Conservation (phyloP, 2,329 filamentous ascomycete species). For the Emergomyces africanus region DNA sequence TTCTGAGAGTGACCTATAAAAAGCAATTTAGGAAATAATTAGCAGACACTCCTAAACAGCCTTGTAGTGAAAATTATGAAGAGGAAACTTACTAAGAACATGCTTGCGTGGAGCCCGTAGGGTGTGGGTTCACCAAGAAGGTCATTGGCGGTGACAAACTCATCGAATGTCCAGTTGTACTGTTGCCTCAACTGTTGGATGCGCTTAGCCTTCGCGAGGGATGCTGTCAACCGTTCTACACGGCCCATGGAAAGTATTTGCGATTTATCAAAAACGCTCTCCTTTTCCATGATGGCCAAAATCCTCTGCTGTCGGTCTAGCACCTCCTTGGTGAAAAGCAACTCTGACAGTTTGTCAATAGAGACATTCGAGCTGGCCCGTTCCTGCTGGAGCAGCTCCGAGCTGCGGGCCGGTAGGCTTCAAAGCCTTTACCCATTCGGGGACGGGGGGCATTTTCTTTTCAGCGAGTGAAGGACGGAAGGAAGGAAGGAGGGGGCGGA, state of each 20-base stretch:
- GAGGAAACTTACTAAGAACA: conserved; percentile 47
- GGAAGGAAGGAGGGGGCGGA: neutral
- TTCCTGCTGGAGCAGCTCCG: conserved; percentile 56
- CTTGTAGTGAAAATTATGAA: neutral
- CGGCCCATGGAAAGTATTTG: conserved; percentile 64
- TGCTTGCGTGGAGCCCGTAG: conserved; percentile 58
- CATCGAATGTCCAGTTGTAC: conserved; percentile 55
- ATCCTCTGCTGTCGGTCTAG: conserved; percentile 50
- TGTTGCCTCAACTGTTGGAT: conserved; percentile 53
- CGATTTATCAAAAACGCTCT: conserved; percentile 64
- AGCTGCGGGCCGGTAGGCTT: conserved; percentile 55
- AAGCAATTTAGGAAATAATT: neutral
- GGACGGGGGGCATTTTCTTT: conserved; percentile 34
- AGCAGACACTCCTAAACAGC: neutral
- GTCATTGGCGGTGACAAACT: conserved; percentile 52
- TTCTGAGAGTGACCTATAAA: conserved; percentile 53
- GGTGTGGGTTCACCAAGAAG: conserved; percentile 62
- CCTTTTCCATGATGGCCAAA: conserved; percentile 50
- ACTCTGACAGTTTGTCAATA: conserved; percentile 53
- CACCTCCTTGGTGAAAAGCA: conserved; percentile 55
- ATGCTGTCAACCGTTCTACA: conserved; percentile 54
- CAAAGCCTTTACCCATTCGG: conserved; percentile 54
- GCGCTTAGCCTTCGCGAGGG: conserved; percentile 58
- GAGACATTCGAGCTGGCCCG: conserved; percentile 54
- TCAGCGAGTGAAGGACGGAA: neutral